Evolutionary conservation across 192 early-diverging fungal species (phyloP).

Genomic region (Coemansia aciculifera): DNA sequence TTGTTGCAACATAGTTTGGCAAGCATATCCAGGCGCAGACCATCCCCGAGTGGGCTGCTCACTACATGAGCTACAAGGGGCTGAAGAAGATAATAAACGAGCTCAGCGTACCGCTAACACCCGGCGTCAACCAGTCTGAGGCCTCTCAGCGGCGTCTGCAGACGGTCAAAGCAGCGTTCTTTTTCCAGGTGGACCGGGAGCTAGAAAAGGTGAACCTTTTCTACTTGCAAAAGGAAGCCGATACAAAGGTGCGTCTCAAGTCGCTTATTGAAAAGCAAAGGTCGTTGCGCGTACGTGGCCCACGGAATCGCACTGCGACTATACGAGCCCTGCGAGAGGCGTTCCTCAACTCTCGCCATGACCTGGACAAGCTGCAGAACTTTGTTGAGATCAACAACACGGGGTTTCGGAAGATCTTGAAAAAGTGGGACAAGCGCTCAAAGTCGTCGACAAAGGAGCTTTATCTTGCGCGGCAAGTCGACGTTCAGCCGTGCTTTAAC

Average conservation of each 20-base stretch:
- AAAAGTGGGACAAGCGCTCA: constrained; percentile 99
- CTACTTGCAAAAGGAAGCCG: constrained; percentile 95
- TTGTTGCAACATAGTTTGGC: constrained; percentile 74
- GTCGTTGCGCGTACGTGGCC: constrained; percentile 58
- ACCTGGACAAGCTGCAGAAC: constrained; percentile 95
- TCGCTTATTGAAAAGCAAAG: constrained; percentile 81
- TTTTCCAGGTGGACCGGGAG: constrained; percentile 97
- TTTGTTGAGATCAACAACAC: constrained; percentile 96
- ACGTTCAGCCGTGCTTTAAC: constrained; percentile 98
- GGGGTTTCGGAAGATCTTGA: constrained; percentile 98
- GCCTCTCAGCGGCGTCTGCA: constrained; percentile 59
- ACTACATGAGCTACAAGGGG: constrained; percentile 97
- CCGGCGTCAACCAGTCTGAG: constrained; percentile 32
- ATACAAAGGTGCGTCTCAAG: constrained; percentile 85
- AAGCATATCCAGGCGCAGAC: constrained; percentile 95
- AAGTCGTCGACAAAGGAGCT: constrained; percentile 98
- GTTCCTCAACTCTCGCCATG: constrained; percentile 87
- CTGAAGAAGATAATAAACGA: constrained; percentile 97
- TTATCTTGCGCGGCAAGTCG: constrained; percentile 94
- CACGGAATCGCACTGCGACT: constrained; percentile 57
- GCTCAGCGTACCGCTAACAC: constrained; percentile 56
- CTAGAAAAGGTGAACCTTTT: constrained; percentile 97
- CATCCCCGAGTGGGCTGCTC: constrained; percentile 87
- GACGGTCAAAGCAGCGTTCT: constrained; percentile 93
- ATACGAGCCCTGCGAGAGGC: constrained; percentile 83